Base-by-base conservation (phyloP, 192 early-diverging fungal genomes). In the Polychytrium aggregatum region DNA sequence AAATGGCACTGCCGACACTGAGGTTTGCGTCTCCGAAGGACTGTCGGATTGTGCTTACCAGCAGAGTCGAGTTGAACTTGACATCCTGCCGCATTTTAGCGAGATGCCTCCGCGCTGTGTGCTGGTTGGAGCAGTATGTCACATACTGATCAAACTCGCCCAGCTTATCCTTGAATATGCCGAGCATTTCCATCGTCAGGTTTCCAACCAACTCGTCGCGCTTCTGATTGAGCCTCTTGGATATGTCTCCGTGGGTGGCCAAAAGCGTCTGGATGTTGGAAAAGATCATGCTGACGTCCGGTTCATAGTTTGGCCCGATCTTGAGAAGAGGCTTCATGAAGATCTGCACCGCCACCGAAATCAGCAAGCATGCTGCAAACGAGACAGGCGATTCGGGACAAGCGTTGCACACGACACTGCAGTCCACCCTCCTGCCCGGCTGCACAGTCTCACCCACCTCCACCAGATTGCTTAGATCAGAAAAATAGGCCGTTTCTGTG, bases 51-150 rank as follows among this genome's bases (percentile, higher is more conserved):
- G 36, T n/a, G 44, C 25, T 50, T 55, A 41, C 55, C 37, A 2
- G 26, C 17, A 52, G 22, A 8, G 48, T 8, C 33, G 65, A 62
- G n/a, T 46, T 18, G 24, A 67, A 56, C 34, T 36, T 16, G 7
- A 39, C 27, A 18, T 72, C 59, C 2, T 20, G 17, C 37, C 27
- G 37, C n/a, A 64, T 26, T 28, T 44, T 44, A 10, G 24, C 52
- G 13, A 72, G 42, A 11, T 25, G 20, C 13, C 65, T 31, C 17
- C 62, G 48, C 35, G 59, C 52, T 37, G 60, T 44, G 46, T 63
- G 53, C 46, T 74, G 71, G 42, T 74, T 74, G 6, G 60, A 46
- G 37, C 69, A 72, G 42, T 74, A 74, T 27, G 37, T 31, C 16
- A 55, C 52, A 40, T 74, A 74, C 3, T 28, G 20, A 7, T 22